Conservation (phyloP, 1,284 basidiomycete genomes). For the Austroboletus novae-zelandiae region DNA sequence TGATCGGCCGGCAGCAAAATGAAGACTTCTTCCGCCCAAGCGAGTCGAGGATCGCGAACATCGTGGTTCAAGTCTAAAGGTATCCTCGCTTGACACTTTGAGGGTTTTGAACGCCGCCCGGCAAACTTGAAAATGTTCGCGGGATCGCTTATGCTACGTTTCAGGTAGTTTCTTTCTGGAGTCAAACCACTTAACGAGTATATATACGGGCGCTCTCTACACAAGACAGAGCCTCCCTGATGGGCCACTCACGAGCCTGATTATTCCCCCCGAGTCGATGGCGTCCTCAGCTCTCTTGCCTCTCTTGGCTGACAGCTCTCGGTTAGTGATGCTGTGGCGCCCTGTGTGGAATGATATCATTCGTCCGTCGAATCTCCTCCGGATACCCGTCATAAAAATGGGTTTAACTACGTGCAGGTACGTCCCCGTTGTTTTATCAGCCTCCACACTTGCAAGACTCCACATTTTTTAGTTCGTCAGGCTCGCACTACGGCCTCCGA, state of each 20-base stretch:
- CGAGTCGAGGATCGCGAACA: slow-evolving; percentile 31
- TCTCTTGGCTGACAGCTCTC: slow-evolving; percentile 7
- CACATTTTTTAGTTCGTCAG: background rate
- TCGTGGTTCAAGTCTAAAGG: slow-evolving; percentile 24
- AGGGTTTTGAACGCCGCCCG: slow-evolving; percentile 23
- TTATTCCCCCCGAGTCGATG: background rate
- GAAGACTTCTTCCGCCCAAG: slow-evolving; percentile 22
- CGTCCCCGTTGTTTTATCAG: background rate
- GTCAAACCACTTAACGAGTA: background rate
- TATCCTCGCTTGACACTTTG: slow-evolving; percentile 28
- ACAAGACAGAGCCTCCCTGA: background rate
- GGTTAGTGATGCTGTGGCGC: slow-evolving; percentile 12
- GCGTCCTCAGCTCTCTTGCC: background rate
- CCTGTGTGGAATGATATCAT: slow-evolving; percentile 4
- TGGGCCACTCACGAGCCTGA: slow-evolving; percentile 1
- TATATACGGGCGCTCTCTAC: background rate
- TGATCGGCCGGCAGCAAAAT: slow-evolving; percentile 27
- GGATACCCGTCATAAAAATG: background rate
- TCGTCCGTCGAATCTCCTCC: background rate
- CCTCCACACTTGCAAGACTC: background rate
- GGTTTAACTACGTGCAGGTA: slow-evolving; percentile 1
- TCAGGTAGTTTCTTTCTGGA: background rate
- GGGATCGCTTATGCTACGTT: slow-evolving; percentile 28
- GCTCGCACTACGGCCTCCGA: background rate
- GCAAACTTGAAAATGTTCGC: slow-evolving; percentile 27